Percentiles rank a stretch among this genome's conserved stretches.
Conservation (phyloP, 83 land plant species). For the Larix sibirica region DNA sequence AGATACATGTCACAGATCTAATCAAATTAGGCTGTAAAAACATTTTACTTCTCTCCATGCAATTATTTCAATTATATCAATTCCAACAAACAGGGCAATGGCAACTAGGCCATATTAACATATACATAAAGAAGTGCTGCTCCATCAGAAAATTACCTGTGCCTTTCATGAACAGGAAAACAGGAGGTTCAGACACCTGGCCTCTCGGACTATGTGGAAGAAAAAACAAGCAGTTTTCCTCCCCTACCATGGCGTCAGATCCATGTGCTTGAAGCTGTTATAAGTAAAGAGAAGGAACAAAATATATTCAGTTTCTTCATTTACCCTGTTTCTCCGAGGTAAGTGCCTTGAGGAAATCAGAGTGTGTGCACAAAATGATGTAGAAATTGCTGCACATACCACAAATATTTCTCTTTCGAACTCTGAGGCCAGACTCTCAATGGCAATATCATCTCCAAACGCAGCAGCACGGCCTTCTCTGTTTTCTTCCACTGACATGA, state of each 20-base stretch:
- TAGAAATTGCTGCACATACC: constrained; percentile 22
- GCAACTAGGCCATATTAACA: not conserved
- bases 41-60: not conserved
- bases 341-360: too few relatives aligned
- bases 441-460: constrained; percentile 51
- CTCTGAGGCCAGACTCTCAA: constrained; percentile 39
- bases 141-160: constrained; percentile 49
- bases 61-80: not conserved
- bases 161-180: constrained; percentile 91
- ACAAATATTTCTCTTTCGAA: constrained; percentile 40
- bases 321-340: not conserved
- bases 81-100: not conserved
- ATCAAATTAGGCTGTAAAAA: too few relatives aligned
- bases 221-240: constrained; percentile 84
- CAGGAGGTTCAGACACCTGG: constrained; percentile 55
- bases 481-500: constrained; percentile 36
- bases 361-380: not conserved
- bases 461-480: constrained; percentile 45
- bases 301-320: not conserved
- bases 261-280: constrained; percentile 92
- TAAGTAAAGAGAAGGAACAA: not conserved
- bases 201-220: constrained; percentile 82
- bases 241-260: constrained; percentile 88
- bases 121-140: not conserved
- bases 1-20: too few relatives aligned